These are phyloP conservation scores for Blattamonas nauphoetae DNA, from an alignment of 78 protist species.

Conservation along the genomic window DNA sequence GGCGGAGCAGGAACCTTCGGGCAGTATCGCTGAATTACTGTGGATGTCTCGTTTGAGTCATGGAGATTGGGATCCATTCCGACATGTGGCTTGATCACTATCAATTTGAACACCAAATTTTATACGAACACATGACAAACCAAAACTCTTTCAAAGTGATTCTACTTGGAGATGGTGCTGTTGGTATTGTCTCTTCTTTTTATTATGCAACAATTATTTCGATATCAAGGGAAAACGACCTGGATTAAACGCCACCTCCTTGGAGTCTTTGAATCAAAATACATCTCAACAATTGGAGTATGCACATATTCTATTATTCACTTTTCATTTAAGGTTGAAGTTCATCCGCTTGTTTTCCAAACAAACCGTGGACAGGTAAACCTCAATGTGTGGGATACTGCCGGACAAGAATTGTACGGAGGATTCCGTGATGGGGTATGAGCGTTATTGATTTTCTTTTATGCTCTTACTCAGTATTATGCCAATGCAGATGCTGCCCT, in stretches of 20 bases:
- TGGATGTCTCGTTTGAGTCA: too few species aligned
- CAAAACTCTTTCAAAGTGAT: slow-evolving; percentile 71
- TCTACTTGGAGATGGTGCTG: slow-evolving; percentile 95
- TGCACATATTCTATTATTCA: background rate
- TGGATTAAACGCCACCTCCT: slow-evolving; percentile 96
- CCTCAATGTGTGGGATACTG: slow-evolving; percentile 99
- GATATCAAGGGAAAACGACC: too few species aligned
- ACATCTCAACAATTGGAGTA: slow-evolving; percentile 42
- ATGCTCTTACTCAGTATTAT: too few species aligned
- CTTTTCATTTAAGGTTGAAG: slow-evolving; percentile 51
- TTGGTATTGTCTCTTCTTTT: too few species aligned
- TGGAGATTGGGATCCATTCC: too few species aligned
- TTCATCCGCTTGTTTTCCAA: slow-evolving; percentile 81
- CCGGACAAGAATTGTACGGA: slow-evolving; percentile 99
- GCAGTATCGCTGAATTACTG: too few species aligned
- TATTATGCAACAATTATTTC: too few species aligned
- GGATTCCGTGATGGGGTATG: slow-evolving; percentile 97
- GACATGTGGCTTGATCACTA: too few species aligned
- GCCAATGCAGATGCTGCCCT: slow-evolving; percentile 90
- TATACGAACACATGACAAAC: too few species aligned
- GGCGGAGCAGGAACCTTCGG: too few species aligned
- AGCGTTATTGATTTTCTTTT: too few species aligned
- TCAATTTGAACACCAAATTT: too few species aligned
- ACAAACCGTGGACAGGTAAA: slow-evolving; percentile 83
- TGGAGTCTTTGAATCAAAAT: slow-evolving; percentile 93